These are phyloP conservation scores for Buxus sempervirens DNA, from an alignment of 164 flowering plant genomes.

Conservation along the genomic window DNA sequence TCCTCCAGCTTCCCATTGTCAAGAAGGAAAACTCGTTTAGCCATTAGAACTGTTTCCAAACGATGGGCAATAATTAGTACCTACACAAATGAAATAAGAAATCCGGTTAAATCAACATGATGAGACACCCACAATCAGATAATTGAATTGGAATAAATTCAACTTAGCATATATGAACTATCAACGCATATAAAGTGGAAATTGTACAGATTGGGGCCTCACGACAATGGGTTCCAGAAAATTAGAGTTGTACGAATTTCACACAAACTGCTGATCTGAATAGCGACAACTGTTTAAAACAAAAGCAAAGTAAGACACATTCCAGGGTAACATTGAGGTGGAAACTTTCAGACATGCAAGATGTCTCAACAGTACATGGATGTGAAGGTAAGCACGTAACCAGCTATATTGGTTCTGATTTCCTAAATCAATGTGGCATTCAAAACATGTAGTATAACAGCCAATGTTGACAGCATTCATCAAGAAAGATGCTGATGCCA, in stretches of 20 bases:
- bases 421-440: background rate
- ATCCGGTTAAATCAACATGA: background rate
- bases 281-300: background rate
- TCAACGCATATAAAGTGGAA: background rate
- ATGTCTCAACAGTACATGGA: background rate
- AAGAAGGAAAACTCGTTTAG: constrained; percentile 57
- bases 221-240: background rate
- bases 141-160: background rate
- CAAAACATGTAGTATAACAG: background rate
- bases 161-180: background rate
- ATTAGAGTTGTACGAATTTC: background rate
- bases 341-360: background rate
- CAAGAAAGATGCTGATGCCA: background rate
- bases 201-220: background rate
- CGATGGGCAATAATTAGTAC: constrained; percentile 85
- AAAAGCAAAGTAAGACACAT: no score
- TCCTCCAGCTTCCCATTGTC: constrained; percentile 66
- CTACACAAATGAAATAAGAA: constrained; percentile 22
- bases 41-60: constrained; percentile 74
- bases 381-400: background rate
- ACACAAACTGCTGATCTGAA: background rate
- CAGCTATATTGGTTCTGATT: background rate
- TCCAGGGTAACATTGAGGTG: no score
- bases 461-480: background rate
- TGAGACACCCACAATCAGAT: background rate